phyloP scores from a whole-genome alignment of 331 rosid species.

The Acacia pycnantha region DNA sequence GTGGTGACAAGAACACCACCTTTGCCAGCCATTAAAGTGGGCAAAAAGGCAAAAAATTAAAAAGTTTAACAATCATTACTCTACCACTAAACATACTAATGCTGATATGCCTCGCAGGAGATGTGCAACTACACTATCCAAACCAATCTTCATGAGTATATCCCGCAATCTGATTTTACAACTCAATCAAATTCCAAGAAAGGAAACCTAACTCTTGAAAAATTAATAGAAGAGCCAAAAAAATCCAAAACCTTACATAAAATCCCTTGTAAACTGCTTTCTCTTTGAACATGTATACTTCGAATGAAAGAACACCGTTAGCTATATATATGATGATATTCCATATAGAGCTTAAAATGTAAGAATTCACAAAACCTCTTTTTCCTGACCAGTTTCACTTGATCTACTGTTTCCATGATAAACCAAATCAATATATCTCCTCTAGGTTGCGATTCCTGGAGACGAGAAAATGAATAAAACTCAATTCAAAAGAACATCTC shows the following conservation, averaged over 20 bases:
- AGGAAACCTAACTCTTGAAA: conserved; percentile 56
- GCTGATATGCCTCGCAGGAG: conserved; percentile 43
- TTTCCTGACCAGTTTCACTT: conserved; percentile 51
- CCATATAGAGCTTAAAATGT: conserved; percentile 52
- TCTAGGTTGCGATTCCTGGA: conserved; percentile 96
- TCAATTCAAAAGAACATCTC: background rate
- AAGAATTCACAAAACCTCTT: conserved; percentile 77
- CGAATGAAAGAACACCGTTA: conserved; percentile 71
- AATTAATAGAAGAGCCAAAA: conserved; percentile 29
- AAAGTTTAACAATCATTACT: conserved; percentile 46
- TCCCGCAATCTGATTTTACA: conserved; percentile 96
- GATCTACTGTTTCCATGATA: conserved; percentile 62
- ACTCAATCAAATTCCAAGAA: conserved; percentile 85
- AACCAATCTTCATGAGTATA: conserved; percentile 70
- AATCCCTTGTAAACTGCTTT: conserved; percentile 74
- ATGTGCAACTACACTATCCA: conserved; percentile 59
- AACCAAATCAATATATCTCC: conserved; percentile 60
- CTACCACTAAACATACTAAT: conserved; percentile 54
- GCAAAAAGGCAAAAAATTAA: conserved; percentile 34
- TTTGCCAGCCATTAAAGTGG: conserved; percentile 60
- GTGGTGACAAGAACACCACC: conserved; percentile 51
- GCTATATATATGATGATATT: conserved; percentile 67
- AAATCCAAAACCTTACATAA: conserved; percentile 65
- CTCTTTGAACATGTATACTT: conserved; percentile 63
- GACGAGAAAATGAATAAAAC: conserved; percentile 14